Evolutionary conservation across 2,329 filamentous ascomycete species (phyloP).

Genomic region (Aspergillus pseudoglaucus): DNA sequence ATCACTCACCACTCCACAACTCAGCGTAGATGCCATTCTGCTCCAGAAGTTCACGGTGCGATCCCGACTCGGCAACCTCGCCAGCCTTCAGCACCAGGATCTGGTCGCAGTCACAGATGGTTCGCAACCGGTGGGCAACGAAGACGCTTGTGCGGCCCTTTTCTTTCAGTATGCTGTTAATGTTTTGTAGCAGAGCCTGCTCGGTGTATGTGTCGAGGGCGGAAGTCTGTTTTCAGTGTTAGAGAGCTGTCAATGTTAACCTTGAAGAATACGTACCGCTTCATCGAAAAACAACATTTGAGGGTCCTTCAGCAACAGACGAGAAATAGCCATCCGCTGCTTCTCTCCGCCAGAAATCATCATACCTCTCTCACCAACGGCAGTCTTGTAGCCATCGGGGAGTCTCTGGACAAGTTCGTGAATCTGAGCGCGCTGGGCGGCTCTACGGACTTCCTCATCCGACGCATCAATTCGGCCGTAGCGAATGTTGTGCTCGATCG

Average conservation of each 20-base stretch:
- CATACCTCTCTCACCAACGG: conserved; percentile 87
- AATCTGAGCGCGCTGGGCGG: conserved; percentile 75
- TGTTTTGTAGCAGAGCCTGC: conserved; percentile 81
- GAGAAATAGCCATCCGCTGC: conserved; percentile 76
- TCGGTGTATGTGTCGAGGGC: conserved; percentile 92
- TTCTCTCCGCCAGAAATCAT: conserved; percentile 97
- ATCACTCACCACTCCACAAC: conserved; percentile 72
- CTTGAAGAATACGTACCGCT: conserved; percentile 48
- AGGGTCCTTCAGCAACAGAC: conserved; percentile 81
- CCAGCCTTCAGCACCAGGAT: conserved; percentile 88
- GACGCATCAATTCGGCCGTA: conserved; percentile 79
- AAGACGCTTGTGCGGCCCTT: conserved; percentile 89
- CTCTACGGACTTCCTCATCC: conserved; percentile 64
- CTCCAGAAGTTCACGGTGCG: conserved; percentile 77
- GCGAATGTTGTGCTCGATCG: conserved; percentile 88
- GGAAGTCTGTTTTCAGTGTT: conserved; percentile 51
- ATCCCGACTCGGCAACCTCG: conserved; percentile 79
- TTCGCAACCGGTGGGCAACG: conserved; percentile 83
- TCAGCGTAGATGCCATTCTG: conserved; percentile 69
- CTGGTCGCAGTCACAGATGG: conserved; percentile 86
- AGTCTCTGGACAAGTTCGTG: conserved; percentile 74
- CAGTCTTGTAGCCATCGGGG: conserved; percentile 83
- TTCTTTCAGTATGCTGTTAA: conserved; percentile 84
- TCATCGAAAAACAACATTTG: conserved; percentile 91
- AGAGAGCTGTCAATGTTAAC: not conserved